Percentiles rank a stretch among this genome's conserved stretches.
phyloP scores from a whole-genome alignment of 176 grass and related monocot genomes.

The Dactylis glomerata region DNA sequence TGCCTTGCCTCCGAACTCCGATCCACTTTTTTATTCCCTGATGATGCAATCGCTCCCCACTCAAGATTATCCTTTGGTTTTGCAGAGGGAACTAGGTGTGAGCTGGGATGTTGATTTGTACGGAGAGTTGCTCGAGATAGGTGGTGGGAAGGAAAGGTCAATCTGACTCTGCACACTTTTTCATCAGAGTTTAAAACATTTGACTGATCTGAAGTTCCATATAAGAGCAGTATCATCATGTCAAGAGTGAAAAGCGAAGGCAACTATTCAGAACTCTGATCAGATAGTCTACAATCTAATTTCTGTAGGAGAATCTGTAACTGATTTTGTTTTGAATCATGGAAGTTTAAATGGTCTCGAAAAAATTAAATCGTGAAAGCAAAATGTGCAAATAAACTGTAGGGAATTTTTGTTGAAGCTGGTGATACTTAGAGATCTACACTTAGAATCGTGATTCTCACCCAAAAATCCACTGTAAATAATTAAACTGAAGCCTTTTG shows the following conservation, averaged over 20 bases:
- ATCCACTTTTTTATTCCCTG: background rate
- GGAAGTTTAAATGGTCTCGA: background rate
- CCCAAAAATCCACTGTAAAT: background rate
- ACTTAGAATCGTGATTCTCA: background rate
- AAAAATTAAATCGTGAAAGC: background rate
- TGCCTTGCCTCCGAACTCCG: background rate
- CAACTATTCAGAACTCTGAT: background rate
- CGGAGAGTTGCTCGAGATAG: constrained; percentile 93
- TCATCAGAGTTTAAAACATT: background rate
- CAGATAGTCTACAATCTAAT: background rate
- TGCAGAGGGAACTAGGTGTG: constrained; percentile 84
- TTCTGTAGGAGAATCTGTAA: background rate
- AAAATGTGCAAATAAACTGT: background rate
- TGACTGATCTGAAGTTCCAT: background rate
- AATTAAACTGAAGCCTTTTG: background rate
- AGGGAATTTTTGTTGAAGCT: background rate
- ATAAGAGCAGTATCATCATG: background rate
- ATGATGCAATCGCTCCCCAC: background rate
- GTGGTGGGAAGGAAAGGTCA: constrained; percentile 96
- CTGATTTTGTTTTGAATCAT: background rate
- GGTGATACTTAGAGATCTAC: background rate
- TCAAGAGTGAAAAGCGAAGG: background rate
- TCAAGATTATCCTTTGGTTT: background rate
- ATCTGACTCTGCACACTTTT: background rate
- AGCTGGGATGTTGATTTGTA: constrained; percentile 86